phyloP scores from a whole-genome alignment of 2,329 filamentous ascomycete genomes.

The Corniculantispora saksenae region DNA sequence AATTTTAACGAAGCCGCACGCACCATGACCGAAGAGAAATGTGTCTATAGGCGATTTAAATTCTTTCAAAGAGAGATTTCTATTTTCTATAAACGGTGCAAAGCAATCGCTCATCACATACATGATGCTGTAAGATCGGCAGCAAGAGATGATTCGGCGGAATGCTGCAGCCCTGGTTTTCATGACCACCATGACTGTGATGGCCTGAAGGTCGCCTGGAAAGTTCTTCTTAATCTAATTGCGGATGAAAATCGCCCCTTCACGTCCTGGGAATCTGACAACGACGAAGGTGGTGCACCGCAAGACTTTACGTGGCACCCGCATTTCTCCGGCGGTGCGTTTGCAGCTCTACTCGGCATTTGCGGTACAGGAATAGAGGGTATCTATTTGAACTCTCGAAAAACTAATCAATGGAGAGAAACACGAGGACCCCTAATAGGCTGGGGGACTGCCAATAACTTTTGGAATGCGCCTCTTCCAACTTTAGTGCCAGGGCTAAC shows the following conservation, averaged over 20 bases:
- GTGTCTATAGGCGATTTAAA: conserved; percentile 7
- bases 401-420: conserved; percentile 1
- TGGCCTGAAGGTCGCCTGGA: conserved; percentile 5
- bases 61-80: conserved; percentile 12
- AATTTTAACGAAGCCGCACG: conserved; percentile 10
- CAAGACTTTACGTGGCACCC: conserved; percentile 5
- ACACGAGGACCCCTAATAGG: not conserved
- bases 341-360: conserved; percentile 13
- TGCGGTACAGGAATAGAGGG: conserved; percentile 10
- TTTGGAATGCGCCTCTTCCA: conserved; percentile 13
- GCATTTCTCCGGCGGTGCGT: conserved; percentile 8
- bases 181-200: not conserved
- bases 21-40: conserved; percentile 7
- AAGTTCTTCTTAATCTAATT: conserved; percentile 7
- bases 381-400: not conserved
- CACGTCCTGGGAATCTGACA: conserved; percentile 6
- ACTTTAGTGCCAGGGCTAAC: conserved; percentile 9
- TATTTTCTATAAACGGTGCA: conserved; percentile 10
- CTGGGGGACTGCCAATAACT: conserved; percentile 4
- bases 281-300: not conserved
- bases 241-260: conserved; percentile 11
- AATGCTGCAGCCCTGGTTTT: not conserved
- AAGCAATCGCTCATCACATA: conserved; percentile 8
- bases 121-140: not conserved
- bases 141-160: not conserved